phyloP scores from a whole-genome alignment of 495 filamentous ascomycete genomes.

The Venustampulla echinocandica region DNA sequence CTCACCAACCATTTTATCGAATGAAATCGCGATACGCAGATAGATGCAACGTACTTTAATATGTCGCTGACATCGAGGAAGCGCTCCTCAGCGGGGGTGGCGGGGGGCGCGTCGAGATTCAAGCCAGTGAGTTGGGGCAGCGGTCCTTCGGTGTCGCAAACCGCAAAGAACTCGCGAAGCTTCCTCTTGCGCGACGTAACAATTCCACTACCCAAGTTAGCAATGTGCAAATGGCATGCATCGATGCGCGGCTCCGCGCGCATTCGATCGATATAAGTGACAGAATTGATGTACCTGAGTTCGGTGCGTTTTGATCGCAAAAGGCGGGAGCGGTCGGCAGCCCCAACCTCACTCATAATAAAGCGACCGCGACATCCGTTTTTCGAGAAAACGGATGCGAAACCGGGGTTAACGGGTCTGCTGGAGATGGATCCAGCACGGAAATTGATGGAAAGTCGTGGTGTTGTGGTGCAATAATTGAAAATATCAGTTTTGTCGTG shows the following conservation, averaged over 20 bases:
- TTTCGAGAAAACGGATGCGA: slow-evolving; percentile 42
- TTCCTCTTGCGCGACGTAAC: slow-evolving; percentile 66
- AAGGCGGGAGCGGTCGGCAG: slow-evolving; percentile 46
- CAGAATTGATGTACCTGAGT: slow-evolving; percentile 34
- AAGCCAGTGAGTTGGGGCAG: slow-evolving; percentile 27
- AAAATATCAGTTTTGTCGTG: too few species aligned
- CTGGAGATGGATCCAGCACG: slow-evolving; percentile 28
- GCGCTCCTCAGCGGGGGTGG: slow-evolving; percentile 44
- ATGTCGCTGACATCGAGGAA: slow-evolving; percentile 73
- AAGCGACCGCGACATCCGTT: slow-evolving; percentile 51
- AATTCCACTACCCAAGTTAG: slow-evolving; percentile 28
- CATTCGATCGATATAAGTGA: slow-evolving; percentile 28
- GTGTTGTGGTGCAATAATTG: slow-evolving; percentile 40
- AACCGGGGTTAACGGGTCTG: slow-evolving; percentile 25
- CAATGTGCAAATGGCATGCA: slow-evolving; percentile 29
- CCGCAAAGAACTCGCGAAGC: slow-evolving; percentile 67
- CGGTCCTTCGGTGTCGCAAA: slow-evolving; percentile 36
- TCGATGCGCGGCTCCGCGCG: slow-evolving; percentile 36
- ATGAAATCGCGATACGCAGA: slow-evolving; percentile 9
- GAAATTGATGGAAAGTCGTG: slow-evolving; percentile 44
- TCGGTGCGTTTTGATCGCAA: slow-evolving; percentile 44
- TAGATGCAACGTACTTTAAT: slow-evolving; percentile 52
- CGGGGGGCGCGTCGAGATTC: slow-evolving; percentile 37
- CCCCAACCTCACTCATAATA: slow-evolving; percentile 53
- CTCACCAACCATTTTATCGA: slow-evolving; percentile 10